Base-by-base conservation (phyloP, 1,284 basidiomycete species). In the Sphagnurus paluster region DNA sequence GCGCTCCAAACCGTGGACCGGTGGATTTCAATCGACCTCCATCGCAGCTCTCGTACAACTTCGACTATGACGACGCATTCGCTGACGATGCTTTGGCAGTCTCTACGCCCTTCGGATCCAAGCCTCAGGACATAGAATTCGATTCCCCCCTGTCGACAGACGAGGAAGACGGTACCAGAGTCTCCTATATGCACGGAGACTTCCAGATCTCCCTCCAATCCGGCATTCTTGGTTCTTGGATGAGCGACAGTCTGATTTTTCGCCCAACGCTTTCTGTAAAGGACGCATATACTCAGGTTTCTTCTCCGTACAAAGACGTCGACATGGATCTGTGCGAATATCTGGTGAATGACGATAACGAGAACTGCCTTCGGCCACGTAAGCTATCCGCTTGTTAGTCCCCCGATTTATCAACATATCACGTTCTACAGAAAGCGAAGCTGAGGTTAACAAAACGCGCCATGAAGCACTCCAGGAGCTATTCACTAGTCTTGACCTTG, bases 21-120 rank as follows among this genome's bases (percentile, higher is more conserved):
- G 55, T 72, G n/a, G 66, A 75, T 50, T 75, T 75, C 54, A 69
- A 74, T 36, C 56, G 71, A 14, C 69, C 72, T 30, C 72, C 73
- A n/a, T 72, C 72, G 20, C 69, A 71, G 49, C 61, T 72, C 28
- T 47, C 65, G n/a, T 66, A 60, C 51, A 65, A 57, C 43, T 50
- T 57, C 42, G 55, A 56, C n/a, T 53, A 61, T 23, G 58, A 67
- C 35, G 54, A 63, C n/a, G 53, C 57, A 14, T 63, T 67, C 39
- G 65, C 65, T 28, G 50, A 56, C 17, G 62, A 64, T 28, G 59
- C 54, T 7, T 56, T 60, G 42, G 58, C 57, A 8, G 47, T 55
- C 17, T 68, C 66, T 17, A 68, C 66, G 9, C 67, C 66, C 20
- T 51, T 55, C 20, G 46, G 45, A 14, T 13, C 25, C 2, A 48